Conservation (phyloP, 176 grass and related monocot genomes). For the Hyparrhenia diplandra region DNA sequence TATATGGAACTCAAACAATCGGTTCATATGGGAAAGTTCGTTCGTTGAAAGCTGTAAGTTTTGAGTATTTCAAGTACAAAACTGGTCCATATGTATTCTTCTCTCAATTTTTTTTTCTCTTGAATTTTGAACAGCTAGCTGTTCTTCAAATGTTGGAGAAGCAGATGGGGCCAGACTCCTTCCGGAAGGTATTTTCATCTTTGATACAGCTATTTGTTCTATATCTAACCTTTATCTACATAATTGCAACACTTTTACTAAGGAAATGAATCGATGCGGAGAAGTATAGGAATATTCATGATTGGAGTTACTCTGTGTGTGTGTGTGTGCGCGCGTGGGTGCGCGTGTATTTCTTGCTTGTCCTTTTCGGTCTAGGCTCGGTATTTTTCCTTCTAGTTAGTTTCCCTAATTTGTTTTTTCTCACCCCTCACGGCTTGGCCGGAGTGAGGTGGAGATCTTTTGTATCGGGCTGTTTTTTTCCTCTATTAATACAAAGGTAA, state of each 20-base stretch:
- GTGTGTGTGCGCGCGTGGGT: too few relatives aligned
- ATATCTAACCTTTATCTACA: constrained; percentile 9
- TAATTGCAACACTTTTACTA: constrained; percentile 13
- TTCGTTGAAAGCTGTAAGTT: constrained; percentile 92
- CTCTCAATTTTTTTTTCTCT: constrained; percentile 26
- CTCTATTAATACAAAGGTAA: too few relatives aligned
- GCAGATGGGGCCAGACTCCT: constrained; percentile 95
- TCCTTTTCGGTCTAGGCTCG: too few relatives aligned
- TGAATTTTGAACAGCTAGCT: constrained; percentile 54
- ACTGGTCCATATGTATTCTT: constrained; percentile 16
- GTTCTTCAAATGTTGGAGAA: constrained; percentile 99
- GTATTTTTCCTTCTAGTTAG: too few relatives aligned
- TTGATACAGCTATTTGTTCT: neutral
- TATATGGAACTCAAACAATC: constrained; percentile 91
- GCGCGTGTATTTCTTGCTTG: too few relatives aligned
- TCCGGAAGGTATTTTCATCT: constrained; percentile 60
- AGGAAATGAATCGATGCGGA: neutral
- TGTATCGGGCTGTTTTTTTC: too few relatives aligned
- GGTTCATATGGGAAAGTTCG: constrained; percentile 95
- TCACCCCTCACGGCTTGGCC: too few relatives aligned
- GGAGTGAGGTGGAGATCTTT: too few relatives aligned
- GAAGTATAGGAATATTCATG: neutral
- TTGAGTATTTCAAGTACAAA: constrained; percentile 6
- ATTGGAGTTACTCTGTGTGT: neutral
- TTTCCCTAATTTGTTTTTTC: too few relatives aligned